phyloP scores from a whole-genome alignment of 164 flowering plant genomes.

The Litsea cubeba region DNA sequence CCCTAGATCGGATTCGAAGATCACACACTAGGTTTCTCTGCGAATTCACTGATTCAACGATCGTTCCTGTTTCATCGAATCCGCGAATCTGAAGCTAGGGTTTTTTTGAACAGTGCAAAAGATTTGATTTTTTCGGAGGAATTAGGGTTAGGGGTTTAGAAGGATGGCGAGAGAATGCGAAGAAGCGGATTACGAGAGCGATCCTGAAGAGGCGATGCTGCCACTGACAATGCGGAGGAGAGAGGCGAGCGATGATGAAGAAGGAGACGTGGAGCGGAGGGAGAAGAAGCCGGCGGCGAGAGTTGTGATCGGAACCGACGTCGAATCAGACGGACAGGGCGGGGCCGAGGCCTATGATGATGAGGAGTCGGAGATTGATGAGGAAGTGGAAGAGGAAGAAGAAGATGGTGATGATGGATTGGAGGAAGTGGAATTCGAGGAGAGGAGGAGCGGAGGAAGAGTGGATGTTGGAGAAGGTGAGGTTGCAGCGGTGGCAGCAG shows the following conservation, averaged over 20 bases:
- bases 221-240: slow-evolving; percentile 78
- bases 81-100: not conserved
- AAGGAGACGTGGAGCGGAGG: slow-evolving; percentile 33
- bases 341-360: slow-evolving; percentile 70
- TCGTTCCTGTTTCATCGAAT: not conserved
- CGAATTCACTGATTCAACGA: not conserved
- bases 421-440: slow-evolving; percentile 23
- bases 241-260: slow-evolving; percentile 93
- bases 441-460: slow-evolving; percentile 1
- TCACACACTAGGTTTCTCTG: no score
- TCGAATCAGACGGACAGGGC: slow-evolving; percentile 78
- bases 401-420: slow-evolving; percentile 10
- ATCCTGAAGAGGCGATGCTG: slow-evolving; percentile 77
- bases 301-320: slow-evolving; percentile 47
- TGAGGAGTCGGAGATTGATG: slow-evolving; percentile 37
- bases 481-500: slow-evolving; percentile 18
- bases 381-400: slow-evolving; percentile 25
- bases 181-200: slow-evolving; percentile 82
- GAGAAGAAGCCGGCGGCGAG: slow-evolving; percentile 26
- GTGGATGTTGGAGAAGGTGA: slow-evolving; percentile 20
- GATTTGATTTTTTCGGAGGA: not conserved
- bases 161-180: slow-evolving; percentile 28
- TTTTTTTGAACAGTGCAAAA: not conserved
- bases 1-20: no score
- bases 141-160: slow-evolving; percentile 9